A percentile compares a stretch with the other conserved stretches of the same genome.
These are phyloP conservation scores for Gnomoniopsis smithogilvyi DNA, from an alignment of 2,329 filamentous ascomycete genomes.

Conservation along the genomic window DNA sequence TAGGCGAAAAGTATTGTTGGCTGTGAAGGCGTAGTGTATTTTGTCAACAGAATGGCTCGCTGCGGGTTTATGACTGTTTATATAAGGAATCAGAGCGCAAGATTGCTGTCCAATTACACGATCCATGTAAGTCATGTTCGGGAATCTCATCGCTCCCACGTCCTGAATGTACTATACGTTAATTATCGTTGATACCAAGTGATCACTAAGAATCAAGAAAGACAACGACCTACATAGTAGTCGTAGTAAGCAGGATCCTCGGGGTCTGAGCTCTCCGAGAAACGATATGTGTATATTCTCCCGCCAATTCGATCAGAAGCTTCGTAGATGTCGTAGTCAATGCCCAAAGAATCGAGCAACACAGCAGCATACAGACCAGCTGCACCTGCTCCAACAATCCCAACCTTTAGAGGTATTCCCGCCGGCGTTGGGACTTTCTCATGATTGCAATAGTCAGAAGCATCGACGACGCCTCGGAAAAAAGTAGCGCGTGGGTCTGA, in stretches of 20 bases:
- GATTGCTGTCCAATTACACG: slow-evolving; percentile 21
- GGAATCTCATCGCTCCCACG: slow-evolving; percentile 39
- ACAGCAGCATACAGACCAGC: slow-evolving; percentile 34
- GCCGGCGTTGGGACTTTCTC: slow-evolving; percentile 12
- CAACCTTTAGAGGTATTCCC: slow-evolving; percentile 23
- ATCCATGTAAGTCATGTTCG: slow-evolving; percentile 30
- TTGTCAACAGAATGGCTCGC: slow-evolving; percentile 17
- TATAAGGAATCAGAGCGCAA: slow-evolving; percentile 23
- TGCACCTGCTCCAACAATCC: slow-evolving; percentile 35
- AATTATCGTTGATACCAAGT: background rate
- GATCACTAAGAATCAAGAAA: background rate
- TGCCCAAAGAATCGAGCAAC: slow-evolving; percentile 29
- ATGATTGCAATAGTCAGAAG: slow-evolving; percentile 18
- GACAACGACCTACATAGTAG: slow-evolving; percentile 26
- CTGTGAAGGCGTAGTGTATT: slow-evolving; percentile 21
- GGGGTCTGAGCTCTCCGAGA: slow-evolving; percentile 23
- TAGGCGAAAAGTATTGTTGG: slow-evolving; percentile 21
- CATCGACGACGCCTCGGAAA: slow-evolving; percentile 17
- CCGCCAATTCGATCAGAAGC: slow-evolving; percentile 32
- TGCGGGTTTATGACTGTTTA: slow-evolving; percentile 17
- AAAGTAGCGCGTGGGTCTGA: slow-evolving; percentile 20
- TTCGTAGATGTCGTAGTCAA: slow-evolving; percentile 37
- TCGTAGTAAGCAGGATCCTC: slow-evolving; percentile 24
- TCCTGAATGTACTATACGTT: slow-evolving; percentile 22
- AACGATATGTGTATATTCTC: slow-evolving; percentile 33